Percentiles rank a stretch among this genome's conserved stretches.
These are phyloP conservation scores for Polytrichum formosum DNA, from an alignment of 225 moss, liverwort and hornwort genomes.

Conservation along the genomic window DNA sequence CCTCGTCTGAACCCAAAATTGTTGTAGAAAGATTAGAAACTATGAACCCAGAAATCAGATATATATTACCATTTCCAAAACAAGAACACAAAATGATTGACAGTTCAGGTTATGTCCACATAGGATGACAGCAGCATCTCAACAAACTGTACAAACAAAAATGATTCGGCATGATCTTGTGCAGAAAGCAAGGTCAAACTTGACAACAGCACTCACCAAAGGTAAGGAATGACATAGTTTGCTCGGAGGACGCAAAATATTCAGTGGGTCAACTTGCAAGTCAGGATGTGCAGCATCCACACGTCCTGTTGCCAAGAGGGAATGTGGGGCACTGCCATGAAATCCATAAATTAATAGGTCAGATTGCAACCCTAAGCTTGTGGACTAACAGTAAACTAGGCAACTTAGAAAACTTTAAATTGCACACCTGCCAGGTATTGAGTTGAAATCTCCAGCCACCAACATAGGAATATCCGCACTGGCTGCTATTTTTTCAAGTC, in stretches of 20 bases:
- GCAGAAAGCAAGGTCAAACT: not conserved
- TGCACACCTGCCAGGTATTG: constrained; percentile 84
- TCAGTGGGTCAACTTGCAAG: constrained; percentile 88
- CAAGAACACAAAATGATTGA: no score
- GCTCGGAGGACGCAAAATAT: constrained; percentile 90
- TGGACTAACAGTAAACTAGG: no score
- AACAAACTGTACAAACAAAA: no score
- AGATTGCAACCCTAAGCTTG: not conserved
- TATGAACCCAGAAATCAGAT: no score
- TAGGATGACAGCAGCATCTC: no score
- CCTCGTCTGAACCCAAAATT: constrained; percentile 3
- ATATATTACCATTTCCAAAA: no score
- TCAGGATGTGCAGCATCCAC: constrained; percentile 90
- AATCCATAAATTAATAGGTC: not conserved
- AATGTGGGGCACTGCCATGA: constrained; percentile 85
- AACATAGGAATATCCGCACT: constrained; percentile 99
- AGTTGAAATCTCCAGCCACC: constrained; percentile 97
- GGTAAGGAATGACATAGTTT: constrained; percentile 91
- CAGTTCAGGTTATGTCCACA: no score
- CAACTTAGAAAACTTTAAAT: not conserved
- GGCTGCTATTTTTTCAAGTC: constrained; percentile 95
- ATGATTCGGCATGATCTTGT: no score
- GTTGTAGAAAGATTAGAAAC: no score
- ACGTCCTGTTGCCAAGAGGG: constrained; percentile 79
- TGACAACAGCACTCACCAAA: constrained; percentile 48